These are phyloP conservation scores for Xerocomellus chrysenteron DNA, from an alignment of 768 basidiomycete genomes.

Conservation along the genomic window DNA sequence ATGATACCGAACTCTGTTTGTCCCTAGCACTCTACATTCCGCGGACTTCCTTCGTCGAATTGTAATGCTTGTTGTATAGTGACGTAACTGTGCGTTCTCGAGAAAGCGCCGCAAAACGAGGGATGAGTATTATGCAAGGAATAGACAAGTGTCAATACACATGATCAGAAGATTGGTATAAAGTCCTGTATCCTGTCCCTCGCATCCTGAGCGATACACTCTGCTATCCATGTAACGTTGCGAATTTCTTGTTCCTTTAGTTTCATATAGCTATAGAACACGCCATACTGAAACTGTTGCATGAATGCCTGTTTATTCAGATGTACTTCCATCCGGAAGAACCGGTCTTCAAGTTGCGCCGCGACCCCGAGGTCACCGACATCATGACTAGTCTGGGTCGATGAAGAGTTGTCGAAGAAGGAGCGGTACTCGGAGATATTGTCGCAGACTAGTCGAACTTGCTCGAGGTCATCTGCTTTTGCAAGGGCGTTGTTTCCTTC, in stretches of 20 bases:
- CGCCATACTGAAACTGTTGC: constrained; percentile 94
- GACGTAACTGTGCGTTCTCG: not conserved
- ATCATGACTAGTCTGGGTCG: constrained; percentile 34
- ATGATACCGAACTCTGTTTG: constrained; percentile 1
- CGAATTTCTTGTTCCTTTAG: constrained; percentile 90
- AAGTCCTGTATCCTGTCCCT: constrained; percentile 94
- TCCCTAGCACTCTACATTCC: not conserved
- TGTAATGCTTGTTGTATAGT: not conserved
- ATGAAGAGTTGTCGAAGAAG: constrained; percentile 72
- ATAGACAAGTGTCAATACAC: not conserved
- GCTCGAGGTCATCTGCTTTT: constrained; percentile 92
- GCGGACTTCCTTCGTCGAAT: not conserved
- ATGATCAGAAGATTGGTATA: constrained; percentile 79
- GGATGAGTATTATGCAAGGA: constrained; percentile 6
- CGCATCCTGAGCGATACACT: constrained; percentile 97
- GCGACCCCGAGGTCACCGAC: constrained; percentile 50
- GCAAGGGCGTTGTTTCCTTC: constrained; percentile 94
- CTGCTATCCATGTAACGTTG: constrained; percentile 91
- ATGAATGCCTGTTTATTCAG: constrained; percentile 93
- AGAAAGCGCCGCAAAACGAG: not conserved
- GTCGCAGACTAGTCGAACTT: constrained; percentile 86
- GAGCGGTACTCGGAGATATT: constrained; percentile 84
- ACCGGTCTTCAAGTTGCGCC: constrained; percentile 84
- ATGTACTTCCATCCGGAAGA: constrained; percentile 92
- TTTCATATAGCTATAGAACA: constrained; percentile 92